These are phyloP conservation scores for Glebionis coronaria DNA, from an alignment of 129 eudicot genomes.

Conservation along the genomic window DNA sequence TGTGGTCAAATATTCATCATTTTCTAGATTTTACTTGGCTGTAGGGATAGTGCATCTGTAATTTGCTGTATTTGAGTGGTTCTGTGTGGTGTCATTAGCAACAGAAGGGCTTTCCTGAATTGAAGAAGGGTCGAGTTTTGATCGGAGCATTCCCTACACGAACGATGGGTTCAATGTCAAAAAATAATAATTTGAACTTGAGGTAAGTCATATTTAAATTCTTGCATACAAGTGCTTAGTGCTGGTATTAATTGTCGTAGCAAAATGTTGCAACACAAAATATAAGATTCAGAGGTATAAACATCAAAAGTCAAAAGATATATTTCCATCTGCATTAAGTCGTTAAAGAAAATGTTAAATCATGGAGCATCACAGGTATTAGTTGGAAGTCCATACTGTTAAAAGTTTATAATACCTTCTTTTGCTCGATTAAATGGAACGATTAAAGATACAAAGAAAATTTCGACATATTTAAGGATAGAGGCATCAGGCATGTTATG, in stretches of 20 bases:
- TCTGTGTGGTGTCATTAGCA: slow-evolving; percentile 20
- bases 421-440: too few species aligned
- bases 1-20: not conserved
- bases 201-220: not conserved
- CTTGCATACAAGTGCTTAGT: too few species aligned
- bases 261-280: not conserved
- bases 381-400: not conserved
- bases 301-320: not conserved
- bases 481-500: too few species aligned
- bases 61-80: slow-evolving; percentile 7
- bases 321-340: not conserved
- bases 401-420: too few species aligned
- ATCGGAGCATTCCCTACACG: slow-evolving; percentile 20
- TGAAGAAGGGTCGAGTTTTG: slow-evolving; percentile 22
- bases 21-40: slow-evolving; percentile 40
- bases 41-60: slow-evolving; percentile 29
- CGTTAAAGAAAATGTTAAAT: not conserved
- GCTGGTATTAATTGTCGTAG: not conserved
- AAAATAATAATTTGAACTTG: not conserved
- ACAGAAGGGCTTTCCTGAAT: slow-evolving; percentile 31
- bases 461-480: too few species aligned
- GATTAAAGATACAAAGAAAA: too few species aligned
- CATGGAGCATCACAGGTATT: not conserved
- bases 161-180: slow-evolving; percentile 19
- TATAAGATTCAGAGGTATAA: not conserved